These are phyloP conservation scores for Lactifluus pinguis DNA, from an alignment of 768 basidiomycete species.

Conservation along the genomic window DNA sequence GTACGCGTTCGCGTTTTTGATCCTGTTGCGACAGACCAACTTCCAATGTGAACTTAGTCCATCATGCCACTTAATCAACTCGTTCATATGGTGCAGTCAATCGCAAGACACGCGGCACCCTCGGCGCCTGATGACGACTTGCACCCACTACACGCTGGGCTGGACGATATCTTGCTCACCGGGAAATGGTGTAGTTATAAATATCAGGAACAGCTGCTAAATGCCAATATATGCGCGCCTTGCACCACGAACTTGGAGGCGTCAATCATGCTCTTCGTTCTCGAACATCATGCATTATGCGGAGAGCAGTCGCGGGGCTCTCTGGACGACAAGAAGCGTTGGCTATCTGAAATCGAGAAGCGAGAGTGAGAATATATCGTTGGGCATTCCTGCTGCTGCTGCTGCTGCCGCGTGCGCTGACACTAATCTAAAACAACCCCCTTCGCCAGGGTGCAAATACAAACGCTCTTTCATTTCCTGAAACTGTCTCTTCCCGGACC, in stretches of 20 bases:
- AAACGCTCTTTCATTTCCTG: slow-evolving; percentile 61
- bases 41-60: slow-evolving; percentile 34
- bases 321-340: slow-evolving; percentile 31
- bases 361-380: slow-evolving; percentile 37
- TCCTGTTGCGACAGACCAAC: background rate
- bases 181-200: slow-evolving; percentile 71
- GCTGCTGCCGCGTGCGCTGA: no score
- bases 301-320: slow-evolving; percentile 19
- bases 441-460: slow-evolving; percentile 55
- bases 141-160: slow-evolving; percentile 48
- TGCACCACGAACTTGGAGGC: slow-evolving; percentile 24
- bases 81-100: slow-evolving; percentile 45
- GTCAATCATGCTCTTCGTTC: slow-evolving; percentile 19
- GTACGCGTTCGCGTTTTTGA: background rate
- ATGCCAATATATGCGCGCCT: slow-evolving; percentile 4
- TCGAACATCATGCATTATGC: slow-evolving; percentile 3
- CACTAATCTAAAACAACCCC: background rate
- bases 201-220: slow-evolving; percentile 43
- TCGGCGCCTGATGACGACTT: slow-evolving; percentile 21
- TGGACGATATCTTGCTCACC: slow-evolving; percentile 59
- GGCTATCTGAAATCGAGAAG: slow-evolving; percentile 15
- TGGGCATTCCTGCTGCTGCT: background rate
- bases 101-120: slow-evolving; percentile 33
- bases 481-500: slow-evolving; percentile 53
- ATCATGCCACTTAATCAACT: slow-evolving; percentile 59